Evolutionary conservation across 495 filamentous ascomycete genomes (phyloP).

Genomic region (Penicillium soppii): DNA sequence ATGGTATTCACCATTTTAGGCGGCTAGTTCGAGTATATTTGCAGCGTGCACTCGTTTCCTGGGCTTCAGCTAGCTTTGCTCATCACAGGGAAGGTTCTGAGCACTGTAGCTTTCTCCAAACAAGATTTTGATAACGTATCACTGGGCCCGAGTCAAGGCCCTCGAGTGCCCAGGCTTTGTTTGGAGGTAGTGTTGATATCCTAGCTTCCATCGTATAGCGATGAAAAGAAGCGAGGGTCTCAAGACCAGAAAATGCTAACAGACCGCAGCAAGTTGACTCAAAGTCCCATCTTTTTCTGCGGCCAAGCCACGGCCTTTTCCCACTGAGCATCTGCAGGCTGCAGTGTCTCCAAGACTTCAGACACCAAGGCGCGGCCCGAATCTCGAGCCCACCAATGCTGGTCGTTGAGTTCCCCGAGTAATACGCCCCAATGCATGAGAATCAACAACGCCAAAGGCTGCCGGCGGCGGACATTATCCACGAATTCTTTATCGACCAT

Average conservation of each 20-base stretch:
- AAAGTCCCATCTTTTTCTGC: slow-evolving; percentile 28
- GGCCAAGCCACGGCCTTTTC: slow-evolving; percentile 32
- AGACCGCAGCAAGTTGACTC: slow-evolving; percentile 1
- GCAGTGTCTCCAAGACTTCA: slow-evolving; percentile 26
- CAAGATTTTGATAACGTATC: too few species aligned
- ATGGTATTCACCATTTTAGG: too few species aligned
- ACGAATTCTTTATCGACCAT: slow-evolving; percentile 37
- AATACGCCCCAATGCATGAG: slow-evolving; percentile 43
- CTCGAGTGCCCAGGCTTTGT: too few species aligned
- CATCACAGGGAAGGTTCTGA: too few species aligned
- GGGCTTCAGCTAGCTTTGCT: too few species aligned
- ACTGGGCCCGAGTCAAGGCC: too few species aligned
- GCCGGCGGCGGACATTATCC: slow-evolving; percentile 27
- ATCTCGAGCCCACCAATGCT: slow-evolving; percentile 38
- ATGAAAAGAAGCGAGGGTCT: not conserved
- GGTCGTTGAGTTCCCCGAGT: slow-evolving; percentile 32
- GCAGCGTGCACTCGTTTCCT: too few species aligned
- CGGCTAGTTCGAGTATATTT: too few species aligned
- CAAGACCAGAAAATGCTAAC: not conserved
- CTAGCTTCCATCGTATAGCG: not conserved
- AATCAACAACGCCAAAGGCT: slow-evolving; percentile 32
- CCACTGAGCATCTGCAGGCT: slow-evolving; percentile 20
- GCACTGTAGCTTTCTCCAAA: too few species aligned
- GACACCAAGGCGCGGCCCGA: slow-evolving; percentile 33
- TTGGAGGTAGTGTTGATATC: too few species aligned